Evolutionary conservation across 257 asterid genomes (phyloP), one percentile per base, ranked within the genome.

Genomic region (Knoxia roxburghii): DNA sequence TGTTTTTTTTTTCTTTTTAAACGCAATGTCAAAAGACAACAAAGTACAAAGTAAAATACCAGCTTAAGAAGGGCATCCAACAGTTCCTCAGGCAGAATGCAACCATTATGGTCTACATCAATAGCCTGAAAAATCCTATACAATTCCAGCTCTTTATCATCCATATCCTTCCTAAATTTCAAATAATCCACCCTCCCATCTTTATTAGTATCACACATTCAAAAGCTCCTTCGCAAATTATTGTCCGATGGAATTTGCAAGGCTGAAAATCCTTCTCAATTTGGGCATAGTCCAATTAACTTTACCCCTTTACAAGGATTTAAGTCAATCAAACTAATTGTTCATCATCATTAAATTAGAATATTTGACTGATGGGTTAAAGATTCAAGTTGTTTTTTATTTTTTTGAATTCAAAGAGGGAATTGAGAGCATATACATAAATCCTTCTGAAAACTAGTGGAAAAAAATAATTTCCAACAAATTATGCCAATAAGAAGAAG

Each of bases 11-110:
- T 39, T 39, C 11, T 12, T 1, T 12, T 45, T 45, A 15, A 51
- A 21, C 32, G 57, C 15, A 41, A 2, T 54, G 37, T 43, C 39
- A 21, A 49, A 8, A 63, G 24, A 61, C 13, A 45, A 30, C 15
- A 74, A 52, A 46, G 64, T 54, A 57, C 60, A 45, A 58, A 64
- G 37, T 57, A 69, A 54, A 57, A 79, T 81, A 87, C 87, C 76
- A 84, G 92, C 79, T 82, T 89, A 32, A 82, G 87, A 72, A 90
- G 96, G 64, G 99, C 99, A 73, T 94, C 98, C 96, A 95, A 89
- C 29, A 91, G 77, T 84, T 94, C 99, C 80, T 94, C 98, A 1
- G 99, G 99, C 77, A 89, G 79, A 81, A 94, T 94, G 75, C 96
- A 87, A 2, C 99, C 99, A 77, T 68, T 88, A 73, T 90, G 98